Base-by-base conservation (phyloP, 805 yeast species). In the Monosporozyma aerobia region DNA sequence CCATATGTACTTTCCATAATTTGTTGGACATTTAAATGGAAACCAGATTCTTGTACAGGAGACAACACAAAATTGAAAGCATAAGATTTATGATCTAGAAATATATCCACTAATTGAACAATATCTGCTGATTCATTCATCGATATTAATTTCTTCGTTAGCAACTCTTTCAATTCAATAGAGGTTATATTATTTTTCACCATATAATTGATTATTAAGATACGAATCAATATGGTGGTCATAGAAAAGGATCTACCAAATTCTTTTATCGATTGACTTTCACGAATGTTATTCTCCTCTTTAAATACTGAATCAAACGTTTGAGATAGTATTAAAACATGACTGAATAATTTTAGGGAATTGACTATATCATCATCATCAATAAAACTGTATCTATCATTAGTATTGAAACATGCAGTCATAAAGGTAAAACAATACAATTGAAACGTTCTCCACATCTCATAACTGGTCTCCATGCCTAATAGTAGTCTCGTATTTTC, bases 111-210 rank as follows among this genome's bases (percentile, higher is more conserved):
- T 8, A 58, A 44, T 14, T 54, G 56, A 2, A 50, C 53, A 9
- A 60, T 45, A 22, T 56, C 59, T 1, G 29, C 9, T 11, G 48
- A n/a, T 10, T 92, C 88, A 56, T 87, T 73, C 45, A 25, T 41
- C 13, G 29, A 22, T 5, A 23, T 11, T 23, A 41, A 41, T 41
- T 41, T 41, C 7, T 23, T 41, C 45, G 23, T 23, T 7, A 41
- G 10, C 5, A 6, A 7, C 57, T 83, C 81, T 54, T 73, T 68
- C 46, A 88, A 72, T 64, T 86, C 90, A n/a, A 71, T 73, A 2
- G 78, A 72, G 1, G 90, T 85, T 53, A 82, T 11, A 22, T 48
- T 46, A 41, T 49, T 11, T 23, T 27, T n/a, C 16, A 30, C 37
- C 40, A 52, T 44, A 43, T 45, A 49, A 16, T 49, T 30, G 13